Percentiles rank a stretch among this genome's conserved stretches.
These are phyloP conservation scores for Xylona heveae DNA, from an alignment of 495 filamentous ascomycete genomes.

Conservation along the genomic window DNA sequence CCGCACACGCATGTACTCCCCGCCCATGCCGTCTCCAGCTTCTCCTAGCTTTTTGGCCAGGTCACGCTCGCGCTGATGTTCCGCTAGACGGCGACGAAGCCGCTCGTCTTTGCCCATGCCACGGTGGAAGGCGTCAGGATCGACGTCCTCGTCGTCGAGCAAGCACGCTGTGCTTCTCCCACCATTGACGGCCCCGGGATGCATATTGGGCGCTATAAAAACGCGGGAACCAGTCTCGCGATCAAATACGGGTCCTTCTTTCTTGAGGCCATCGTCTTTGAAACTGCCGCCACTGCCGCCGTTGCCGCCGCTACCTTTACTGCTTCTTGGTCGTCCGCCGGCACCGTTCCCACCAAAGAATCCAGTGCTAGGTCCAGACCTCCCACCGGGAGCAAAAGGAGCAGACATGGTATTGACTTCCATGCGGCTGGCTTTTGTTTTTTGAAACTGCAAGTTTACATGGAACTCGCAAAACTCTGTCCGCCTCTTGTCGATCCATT, in stretches of 20 bases:
- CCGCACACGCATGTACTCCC: slow-evolving; percentile 46
- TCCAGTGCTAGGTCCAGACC: slow-evolving; percentile 17
- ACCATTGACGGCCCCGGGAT: slow-evolving; percentile 8
- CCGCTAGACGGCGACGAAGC: slow-evolving; percentile 42
- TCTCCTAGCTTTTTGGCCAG: slow-evolving; percentile 48
- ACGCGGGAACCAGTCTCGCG: slow-evolving; percentile 30
- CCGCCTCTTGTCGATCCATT: slow-evolving; percentile 72
- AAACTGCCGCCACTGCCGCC: no score
- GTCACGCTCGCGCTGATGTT: slow-evolving; percentile 60
- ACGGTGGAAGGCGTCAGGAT: slow-evolving; percentile 29
- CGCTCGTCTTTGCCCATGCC: slow-evolving; percentile 39
- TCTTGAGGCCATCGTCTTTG: slow-evolving; percentile 16
- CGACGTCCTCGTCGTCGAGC: slow-evolving; percentile 46
- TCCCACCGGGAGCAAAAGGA: slow-evolving; percentile 25
- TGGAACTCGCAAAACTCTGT: slow-evolving; percentile 92
- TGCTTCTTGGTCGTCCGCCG: not conserved
- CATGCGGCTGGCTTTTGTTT: slow-evolving; percentile 46
- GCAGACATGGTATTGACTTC: slow-evolving; percentile 50
- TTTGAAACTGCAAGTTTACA: slow-evolving; percentile 54
- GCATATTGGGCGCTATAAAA: slow-evolving; percentile 24
- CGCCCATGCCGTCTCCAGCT: slow-evolving; percentile 44
- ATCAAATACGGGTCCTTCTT: slow-evolving; percentile 36
- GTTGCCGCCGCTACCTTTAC: slow-evolving; percentile 1
- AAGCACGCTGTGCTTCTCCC: slow-evolving; percentile 35
- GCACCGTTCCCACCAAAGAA: not conserved